Evolutionary conservation across 257 asterid species (phyloP), one percentile per base, ranked within the genome.

Genomic region (Solanum appendiculatum): DNA sequence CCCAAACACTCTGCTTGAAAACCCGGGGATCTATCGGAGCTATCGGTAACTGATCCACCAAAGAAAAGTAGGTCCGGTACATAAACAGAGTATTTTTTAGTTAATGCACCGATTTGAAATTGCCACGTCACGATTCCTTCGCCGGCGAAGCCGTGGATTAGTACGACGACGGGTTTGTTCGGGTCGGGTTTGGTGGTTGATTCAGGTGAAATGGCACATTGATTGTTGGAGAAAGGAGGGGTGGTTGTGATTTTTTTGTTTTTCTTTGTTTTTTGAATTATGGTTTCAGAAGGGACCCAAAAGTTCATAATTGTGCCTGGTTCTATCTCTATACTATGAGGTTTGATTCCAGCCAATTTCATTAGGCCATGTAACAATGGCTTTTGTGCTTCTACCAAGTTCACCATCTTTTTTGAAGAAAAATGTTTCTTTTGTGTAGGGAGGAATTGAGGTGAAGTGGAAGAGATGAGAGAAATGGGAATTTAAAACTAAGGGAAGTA

Each of bases 121-220:
- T 94, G 98, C 98, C 98, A 95, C 2, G 98, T 95, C 44, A 94
- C 97, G 4, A 95, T 91, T 25, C 98, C 98, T 87, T 95, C 98
- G 3, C 94, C 92, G 5, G 98, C 96, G 58, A 95, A 94, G 51
- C 98, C 98, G 54, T 95, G 98, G 68, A 95, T 84, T 21, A 95
- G 95, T 5, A 95, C 94, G 9, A 95, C 95, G 0, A 91, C 97
- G 15, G 98, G 97, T 33, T 93, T 94, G 0, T 80, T 87, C 0
- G 92, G 89, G 51, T 89, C 88, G 2, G 94, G 96, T 27, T 85
- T 64, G 46, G 9, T 83, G 33, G 34, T 84, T 68, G 86, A 21
- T 68, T 23, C 51, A 13, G 27, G 39, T 64, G 82, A 13, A 63
- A 27, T 56, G 36, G 86, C 56, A 25, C 39, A 78, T 15, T 78